These are phyloP conservation scores for Alternaria sp. DNA, from an alignment of 2,329 filamentous ascomycete species.

Conservation along the genomic window DNA sequence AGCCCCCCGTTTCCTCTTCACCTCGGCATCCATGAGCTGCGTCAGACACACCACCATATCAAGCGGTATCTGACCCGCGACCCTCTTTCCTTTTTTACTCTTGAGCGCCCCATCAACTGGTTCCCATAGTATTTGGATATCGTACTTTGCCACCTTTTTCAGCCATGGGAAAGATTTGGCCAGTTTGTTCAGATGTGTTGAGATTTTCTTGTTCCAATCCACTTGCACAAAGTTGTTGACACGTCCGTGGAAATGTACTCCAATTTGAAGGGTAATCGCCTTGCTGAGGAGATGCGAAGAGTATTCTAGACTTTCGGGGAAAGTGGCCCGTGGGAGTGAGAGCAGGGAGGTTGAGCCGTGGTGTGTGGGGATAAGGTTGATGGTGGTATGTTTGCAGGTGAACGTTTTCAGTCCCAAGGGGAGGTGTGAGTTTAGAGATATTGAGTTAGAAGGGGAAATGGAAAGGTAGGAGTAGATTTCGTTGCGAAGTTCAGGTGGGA, in stretches of 20 bases:
- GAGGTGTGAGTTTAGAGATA: slow-evolving; percentile 21
- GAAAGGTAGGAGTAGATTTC: slow-evolving; percentile 40
- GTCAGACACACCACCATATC: slow-evolving; percentile 32
- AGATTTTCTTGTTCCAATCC: slow-evolving; percentile 42
- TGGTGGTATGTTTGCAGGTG: slow-evolving; percentile 35
- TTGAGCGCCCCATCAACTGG: slow-evolving; percentile 26
- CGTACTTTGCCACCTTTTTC: slow-evolving; percentile 30
- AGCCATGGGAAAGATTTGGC: slow-evolving; percentile 38
- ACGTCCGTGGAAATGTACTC: slow-evolving; percentile 38
- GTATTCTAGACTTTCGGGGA: slow-evolving; percentile 42
- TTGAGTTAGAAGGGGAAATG: not conserved
- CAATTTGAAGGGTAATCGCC: slow-evolving; percentile 30
- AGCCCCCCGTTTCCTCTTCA: slow-evolving; percentile 23
- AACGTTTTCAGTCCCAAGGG: slow-evolving; percentile 37
- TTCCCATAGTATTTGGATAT: slow-evolving; percentile 39
- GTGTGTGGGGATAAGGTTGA: slow-evolving; percentile 36
- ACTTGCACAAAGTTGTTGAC: slow-evolving; percentile 35
- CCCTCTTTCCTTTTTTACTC: slow-evolving; percentile 26
- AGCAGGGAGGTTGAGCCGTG: slow-evolving; percentile 33
- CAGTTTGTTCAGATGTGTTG: slow-evolving; percentile 33
- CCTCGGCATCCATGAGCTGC: slow-evolving; percentile 21
- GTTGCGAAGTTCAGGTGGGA: slow-evolving; percentile 45
- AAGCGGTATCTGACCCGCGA: slow-evolving; percentile 25
- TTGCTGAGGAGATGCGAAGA: slow-evolving; percentile 30
- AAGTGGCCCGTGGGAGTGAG: slow-evolving; percentile 25